These are phyloP conservation scores for Auriscalpium orientale DNA, from an alignment of 768 basidiomycete species.

Conservation along the genomic window DNA sequence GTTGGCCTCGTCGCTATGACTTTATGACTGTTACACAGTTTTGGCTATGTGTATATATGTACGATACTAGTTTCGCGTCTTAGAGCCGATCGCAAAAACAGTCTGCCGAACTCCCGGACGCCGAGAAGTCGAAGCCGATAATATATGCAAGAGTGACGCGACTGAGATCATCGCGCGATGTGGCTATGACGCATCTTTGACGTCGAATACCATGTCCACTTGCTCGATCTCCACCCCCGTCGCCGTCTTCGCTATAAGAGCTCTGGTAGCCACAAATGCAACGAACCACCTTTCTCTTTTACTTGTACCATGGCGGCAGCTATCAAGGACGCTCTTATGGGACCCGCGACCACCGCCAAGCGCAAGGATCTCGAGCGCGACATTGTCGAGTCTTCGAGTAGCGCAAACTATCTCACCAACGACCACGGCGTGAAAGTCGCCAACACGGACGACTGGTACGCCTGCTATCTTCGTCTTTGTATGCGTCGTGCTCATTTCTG, in stretches of 20 bases:
- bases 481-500: not conserved
- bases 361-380: conserved; percentile 24
- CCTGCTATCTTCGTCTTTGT: not conserved
- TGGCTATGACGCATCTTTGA: not conserved
- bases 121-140: too few species aligned
- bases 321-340: conserved; percentile 10
- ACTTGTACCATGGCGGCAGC: conserved; percentile 7
- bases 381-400: conserved; percentile 23
- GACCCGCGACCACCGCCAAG: conserved; percentile 2
- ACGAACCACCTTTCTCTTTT: conserved; percentile 2
- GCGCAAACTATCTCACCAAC: conserved; percentile 38
- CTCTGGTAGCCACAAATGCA: not conserved
- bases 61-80: too few species aligned
- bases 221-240: not conserved
- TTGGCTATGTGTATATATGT: too few species aligned
- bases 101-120: too few species aligned
- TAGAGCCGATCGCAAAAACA: too few species aligned
- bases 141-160: too few species aligned
- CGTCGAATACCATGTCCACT: not conserved
- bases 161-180: too few species aligned
- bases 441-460: conserved; percentile 62
- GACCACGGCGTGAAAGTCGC: conserved; percentile 53
- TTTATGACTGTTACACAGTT: too few species aligned
- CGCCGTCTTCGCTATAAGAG: not conserved
- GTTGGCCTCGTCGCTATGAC: too few species aligned